Percentiles rank a stretch among this genome's conserved stretches.
Evolutionary conservation across 805 yeast genomes (phyloP).

Genomic region (Yarrowia sp.): DNA sequence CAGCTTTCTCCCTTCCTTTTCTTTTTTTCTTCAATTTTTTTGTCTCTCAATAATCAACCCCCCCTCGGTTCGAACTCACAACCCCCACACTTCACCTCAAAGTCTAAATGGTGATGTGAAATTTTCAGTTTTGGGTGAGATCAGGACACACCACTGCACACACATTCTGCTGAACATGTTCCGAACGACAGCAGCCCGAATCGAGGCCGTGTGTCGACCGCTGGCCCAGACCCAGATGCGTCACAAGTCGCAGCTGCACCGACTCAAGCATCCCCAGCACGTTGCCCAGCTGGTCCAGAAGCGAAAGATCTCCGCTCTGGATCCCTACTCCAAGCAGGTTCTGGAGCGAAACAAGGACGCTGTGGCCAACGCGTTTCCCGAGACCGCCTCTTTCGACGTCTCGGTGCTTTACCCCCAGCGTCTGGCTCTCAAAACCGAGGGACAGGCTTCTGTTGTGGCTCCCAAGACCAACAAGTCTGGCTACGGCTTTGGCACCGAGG

Average conservation of each 20-base stretch:
- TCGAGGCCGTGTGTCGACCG: conserved; percentile 23
- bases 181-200: conserved; percentile 4
- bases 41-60: too few species aligned
- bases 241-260: conserved; percentile 30
- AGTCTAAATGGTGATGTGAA: conserved; percentile 3
- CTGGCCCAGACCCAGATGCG: conserved; percentile 25
- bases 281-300: conserved; percentile 29
- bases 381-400: conserved; percentile 1
- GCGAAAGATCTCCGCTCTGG: conserved; percentile 31
- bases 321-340: conserved; percentile 36
- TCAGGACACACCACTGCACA: conserved; percentile 6
- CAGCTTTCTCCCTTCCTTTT: too few species aligned
- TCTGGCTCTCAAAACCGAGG: conserved; percentile 7
- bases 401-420: conserved; percentile 6
- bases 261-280: conserved; percentile 35
- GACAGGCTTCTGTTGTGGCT: neutral
- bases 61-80: neutral
- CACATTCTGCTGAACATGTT: conserved; percentile 10
- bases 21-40: too few species aligned
- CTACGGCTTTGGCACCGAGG: conserved; percentile 21
- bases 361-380: conserved; percentile 31
- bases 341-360: conserved; percentile 28
- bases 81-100: neutral
- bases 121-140: neutral
- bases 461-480: conserved; percentile 16